A percentile compares a stretch with the other conserved stretches of the same genome.
These are phyloP conservation scores for Rhypophila decipiens DNA, from an alignment of 495 filamentous ascomycete species.

Conservation along the genomic window DNA sequence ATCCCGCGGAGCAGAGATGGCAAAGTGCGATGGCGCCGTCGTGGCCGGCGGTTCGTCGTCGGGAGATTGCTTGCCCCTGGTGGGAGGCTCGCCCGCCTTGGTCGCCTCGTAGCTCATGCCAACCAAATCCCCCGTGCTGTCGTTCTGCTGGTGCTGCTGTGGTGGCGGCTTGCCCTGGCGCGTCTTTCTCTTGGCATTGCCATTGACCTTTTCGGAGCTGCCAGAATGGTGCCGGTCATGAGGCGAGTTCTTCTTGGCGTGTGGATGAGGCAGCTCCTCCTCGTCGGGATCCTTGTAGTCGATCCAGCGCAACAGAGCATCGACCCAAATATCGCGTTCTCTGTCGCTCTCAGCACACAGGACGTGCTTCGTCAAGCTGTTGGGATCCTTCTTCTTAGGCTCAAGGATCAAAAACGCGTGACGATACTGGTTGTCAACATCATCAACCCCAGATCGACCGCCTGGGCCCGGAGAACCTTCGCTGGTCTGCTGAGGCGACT, in stretches of 20 bases:
- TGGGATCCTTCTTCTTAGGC: constrained; percentile 93
- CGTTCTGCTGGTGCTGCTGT: constrained; percentile 20
- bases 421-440: constrained; percentile 85
- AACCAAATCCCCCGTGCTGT: constrained; percentile 54
- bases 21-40: constrained; percentile 39
- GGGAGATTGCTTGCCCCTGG: constrained; percentile 10
- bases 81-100: constrained; percentile 51
- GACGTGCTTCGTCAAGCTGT: constrained; percentile 85
- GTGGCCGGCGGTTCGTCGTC: constrained; percentile 25
- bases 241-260: constrained; percentile 18
- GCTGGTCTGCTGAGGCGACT: constrained; percentile 56
- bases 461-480: constrained; percentile 47
- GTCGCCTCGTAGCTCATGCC: constrained; percentile 81
- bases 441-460: constrained; percentile 51
- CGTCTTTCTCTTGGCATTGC: constrained; percentile 49
- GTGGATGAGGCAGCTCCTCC: too few relatives aligned
- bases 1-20: constrained; percentile 85
- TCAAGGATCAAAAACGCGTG: constrained; percentile 94
- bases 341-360: constrained; percentile 90
- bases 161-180: constrained; percentile 27
- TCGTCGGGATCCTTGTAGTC: constrained; percentile 61
- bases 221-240: constrained; percentile 29
- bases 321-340: constrained; percentile 92
- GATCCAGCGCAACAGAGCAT: constrained; percentile 83
- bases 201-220: constrained; percentile 27